These are phyloP conservation scores for Ulmus americana DNA, from an alignment of 331 rosid genomes.

Conservation along the genomic window DNA sequence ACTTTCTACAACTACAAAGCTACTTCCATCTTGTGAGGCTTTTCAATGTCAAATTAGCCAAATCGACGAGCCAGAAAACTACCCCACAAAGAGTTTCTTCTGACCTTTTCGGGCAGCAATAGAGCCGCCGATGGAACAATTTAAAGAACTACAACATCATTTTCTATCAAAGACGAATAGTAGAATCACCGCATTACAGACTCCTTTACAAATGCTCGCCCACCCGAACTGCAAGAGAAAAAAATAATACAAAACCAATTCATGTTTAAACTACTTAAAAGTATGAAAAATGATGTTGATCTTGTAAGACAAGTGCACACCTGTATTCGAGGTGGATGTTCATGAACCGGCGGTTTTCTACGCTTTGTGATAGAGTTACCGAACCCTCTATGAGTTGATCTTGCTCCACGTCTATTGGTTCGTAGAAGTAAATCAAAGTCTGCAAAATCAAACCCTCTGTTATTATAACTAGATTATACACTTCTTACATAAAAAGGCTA, in stretches of 20 bases:
- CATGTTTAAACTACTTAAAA: constrained; percentile 1
- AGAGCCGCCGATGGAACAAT: constrained; percentile 9
- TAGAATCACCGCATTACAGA: constrained; percentile 79
- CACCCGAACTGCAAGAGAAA: constrained; percentile 71
- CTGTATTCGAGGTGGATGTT: constrained; percentile 87
- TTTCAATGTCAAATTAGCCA: constrained; percentile 19
- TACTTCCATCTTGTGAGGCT: constrained; percentile 4
- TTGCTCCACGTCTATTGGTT: constrained; percentile 90
- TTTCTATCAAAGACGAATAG: not conserved
- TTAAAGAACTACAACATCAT: not conserved
- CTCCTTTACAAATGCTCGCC: constrained; percentile 82
- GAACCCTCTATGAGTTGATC: constrained; percentile 92
- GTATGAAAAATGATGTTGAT: not conserved
- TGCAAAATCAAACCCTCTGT: constrained; percentile 30
- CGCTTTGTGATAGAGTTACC: constrained; percentile 78
- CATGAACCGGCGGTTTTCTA: constrained; percentile 92
- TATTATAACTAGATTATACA: not conserved
- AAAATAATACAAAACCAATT: not conserved
- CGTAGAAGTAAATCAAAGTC: constrained; percentile 88
- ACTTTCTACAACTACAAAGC: constrained; percentile 7
- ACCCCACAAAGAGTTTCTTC: not conserved
- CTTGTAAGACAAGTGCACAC: constrained; percentile 42
- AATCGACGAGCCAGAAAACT: not conserved
- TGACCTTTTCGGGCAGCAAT: constrained; percentile 1
- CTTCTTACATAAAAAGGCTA: not conserved